Conservation (phyloP, 2,329 filamentous ascomycete species). For the Colletotrichum zoysiae region DNA sequence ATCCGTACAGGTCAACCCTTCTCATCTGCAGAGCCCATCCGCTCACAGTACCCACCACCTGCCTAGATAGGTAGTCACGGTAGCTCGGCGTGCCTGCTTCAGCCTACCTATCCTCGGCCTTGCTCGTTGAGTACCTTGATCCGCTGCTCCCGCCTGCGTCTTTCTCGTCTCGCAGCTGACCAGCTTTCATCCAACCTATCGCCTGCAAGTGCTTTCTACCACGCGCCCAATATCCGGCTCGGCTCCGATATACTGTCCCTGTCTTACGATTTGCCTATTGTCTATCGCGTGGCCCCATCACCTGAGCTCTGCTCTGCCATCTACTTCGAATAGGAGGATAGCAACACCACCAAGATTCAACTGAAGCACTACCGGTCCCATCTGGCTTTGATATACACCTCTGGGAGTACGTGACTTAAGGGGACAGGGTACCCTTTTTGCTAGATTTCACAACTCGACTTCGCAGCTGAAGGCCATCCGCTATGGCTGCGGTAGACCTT, state of each 20-base stretch:
- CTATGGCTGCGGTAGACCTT: constrained; percentile 74
- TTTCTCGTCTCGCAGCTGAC: constrained; percentile 1
- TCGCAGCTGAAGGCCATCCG: constrained; percentile 48
- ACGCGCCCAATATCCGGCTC: not conserved
- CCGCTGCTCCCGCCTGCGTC: not conserved
- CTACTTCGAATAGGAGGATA: not conserved
- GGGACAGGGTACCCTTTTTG: not conserved
- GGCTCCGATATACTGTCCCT: not conserved
- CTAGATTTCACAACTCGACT: not conserved
- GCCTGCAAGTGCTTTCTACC: constrained; percentile 3
- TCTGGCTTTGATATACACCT: not conserved
- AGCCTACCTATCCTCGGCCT: not conserved
- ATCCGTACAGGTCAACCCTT: not conserved
- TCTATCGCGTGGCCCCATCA: too few species aligned
- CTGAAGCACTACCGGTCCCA: too few species aligned
- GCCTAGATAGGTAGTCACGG: not conserved
- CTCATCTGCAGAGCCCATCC: not conserved
- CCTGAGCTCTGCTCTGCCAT: not conserved
- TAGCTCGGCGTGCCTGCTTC: not conserved
- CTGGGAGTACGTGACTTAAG: not conserved
- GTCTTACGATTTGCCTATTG: not conserved
- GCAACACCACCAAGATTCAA: not conserved
- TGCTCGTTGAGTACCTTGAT: not conserved
- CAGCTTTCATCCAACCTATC: not conserved
- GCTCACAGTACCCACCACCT: not conserved